phyloP scores from a whole-genome alignment of 129 eudicot genomes.

The Flaveria sonorensis region DNA sequence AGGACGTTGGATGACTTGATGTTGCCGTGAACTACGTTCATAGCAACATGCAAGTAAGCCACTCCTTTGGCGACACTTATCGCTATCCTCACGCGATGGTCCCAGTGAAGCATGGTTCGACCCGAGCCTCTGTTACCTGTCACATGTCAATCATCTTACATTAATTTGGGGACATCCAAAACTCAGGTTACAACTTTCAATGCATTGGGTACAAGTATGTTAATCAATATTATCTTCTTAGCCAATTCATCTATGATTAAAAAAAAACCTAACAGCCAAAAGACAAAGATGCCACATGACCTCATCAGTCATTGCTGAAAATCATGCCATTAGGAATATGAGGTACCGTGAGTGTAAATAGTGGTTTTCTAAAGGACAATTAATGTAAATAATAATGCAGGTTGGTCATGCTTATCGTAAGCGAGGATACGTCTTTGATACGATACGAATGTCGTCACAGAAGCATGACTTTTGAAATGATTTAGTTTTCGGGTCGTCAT shows the following conservation, averaged over 20 bases:
- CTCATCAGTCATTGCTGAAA: too few relatives aligned
- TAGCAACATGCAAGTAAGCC: slow-evolving; percentile 1
- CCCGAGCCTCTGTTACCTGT: background rate
- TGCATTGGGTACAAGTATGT: background rate
- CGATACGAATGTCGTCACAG: background rate
- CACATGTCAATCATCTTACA: background rate
- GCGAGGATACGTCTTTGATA: background rate
- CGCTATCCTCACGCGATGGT: background rate
- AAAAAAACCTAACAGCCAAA: too few relatives aligned
- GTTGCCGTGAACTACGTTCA: background rate
- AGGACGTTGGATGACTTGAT: slow-evolving; percentile 9
- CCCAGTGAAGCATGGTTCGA: background rate
- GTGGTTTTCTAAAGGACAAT: background rate
- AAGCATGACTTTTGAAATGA: background rate
- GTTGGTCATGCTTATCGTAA: background rate
- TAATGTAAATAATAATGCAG: background rate
- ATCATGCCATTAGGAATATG: background rate
- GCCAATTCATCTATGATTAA: too few relatives aligned
- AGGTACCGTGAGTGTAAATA: background rate
- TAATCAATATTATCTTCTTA: too few relatives aligned
- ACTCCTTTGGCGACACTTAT: background rate
- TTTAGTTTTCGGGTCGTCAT: background rate
- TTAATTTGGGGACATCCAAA: background rate
- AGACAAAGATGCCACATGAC: too few relatives aligned
- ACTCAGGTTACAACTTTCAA: background rate